phyloP scores from a whole-genome alignment of 495 filamentous ascomycete species.

The Lepidopterella palustris region DNA sequence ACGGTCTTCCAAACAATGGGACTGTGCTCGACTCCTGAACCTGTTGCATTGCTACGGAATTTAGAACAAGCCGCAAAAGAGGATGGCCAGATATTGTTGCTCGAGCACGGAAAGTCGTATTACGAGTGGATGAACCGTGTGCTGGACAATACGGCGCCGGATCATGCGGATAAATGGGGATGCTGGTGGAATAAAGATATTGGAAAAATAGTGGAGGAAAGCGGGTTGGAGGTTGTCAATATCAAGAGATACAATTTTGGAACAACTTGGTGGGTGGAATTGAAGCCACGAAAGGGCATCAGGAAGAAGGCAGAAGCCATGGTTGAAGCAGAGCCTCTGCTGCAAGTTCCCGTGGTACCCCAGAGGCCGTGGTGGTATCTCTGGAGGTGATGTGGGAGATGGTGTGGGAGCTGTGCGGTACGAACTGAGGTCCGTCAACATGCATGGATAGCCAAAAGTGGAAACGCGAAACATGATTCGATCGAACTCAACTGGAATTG shows the following conservation, averaged over 20 bases:
- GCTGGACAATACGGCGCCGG: conserved; percentile 68
- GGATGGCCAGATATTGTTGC: conserved; percentile 65
- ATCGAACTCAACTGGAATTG: too few species aligned
- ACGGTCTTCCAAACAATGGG: conserved; percentile 91
- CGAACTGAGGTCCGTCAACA: too few species aligned
- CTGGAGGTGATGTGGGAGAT: conserved; percentile 13
- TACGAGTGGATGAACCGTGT: conserved; percentile 71
- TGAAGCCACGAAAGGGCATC: conserved; percentile 40
- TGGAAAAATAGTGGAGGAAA: conserved; percentile 66
- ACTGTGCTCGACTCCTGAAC: conserved; percentile 76
- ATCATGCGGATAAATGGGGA: conserved; percentile 77
- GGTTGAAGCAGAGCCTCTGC: background rate
- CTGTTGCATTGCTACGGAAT: conserved; percentile 57
- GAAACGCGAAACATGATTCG: too few species aligned
- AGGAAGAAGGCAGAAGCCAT: background rate
- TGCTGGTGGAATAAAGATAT: conserved; percentile 99
- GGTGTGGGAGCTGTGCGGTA: too few species aligned
- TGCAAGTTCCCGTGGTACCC: background rate
- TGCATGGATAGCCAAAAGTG: too few species aligned
- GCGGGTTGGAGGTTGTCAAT: conserved; percentile 69
- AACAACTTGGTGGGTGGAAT: conserved; percentile 64
- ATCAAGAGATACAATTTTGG: conserved; percentile 68
- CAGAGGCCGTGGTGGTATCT: conserved; percentile 20
- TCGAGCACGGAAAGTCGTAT: conserved; percentile 84
- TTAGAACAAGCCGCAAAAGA: conserved; percentile 48